Evolutionary conservation across 1,139 yeast species (phyloP), one percentile per base, ranked within the genome.

Genomic region (Meyerozyma guilliermondii): DNA sequence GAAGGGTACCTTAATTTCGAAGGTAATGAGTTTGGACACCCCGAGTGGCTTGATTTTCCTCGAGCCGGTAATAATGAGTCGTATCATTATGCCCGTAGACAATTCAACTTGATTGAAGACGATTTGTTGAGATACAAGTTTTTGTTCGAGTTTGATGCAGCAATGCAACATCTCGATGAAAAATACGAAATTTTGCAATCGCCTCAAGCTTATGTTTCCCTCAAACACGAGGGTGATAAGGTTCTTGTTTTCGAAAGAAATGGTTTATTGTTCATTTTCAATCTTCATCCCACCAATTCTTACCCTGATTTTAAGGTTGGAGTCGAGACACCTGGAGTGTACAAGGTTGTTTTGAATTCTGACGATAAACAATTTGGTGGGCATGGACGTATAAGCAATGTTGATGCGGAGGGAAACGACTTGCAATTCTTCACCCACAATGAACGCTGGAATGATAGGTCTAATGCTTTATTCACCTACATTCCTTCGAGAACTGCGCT

Each of bases 11-110:
- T 92, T 56, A 91, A 89, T 59, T 92, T 92, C 58, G 98, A 91
- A 69, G 98, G 98, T 44, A 92, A 92, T 58, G 98, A 92, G 65
- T 92, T 92, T 68, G 98, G 98, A 13, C 98, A 92, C 57, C 98
- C 98, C 3, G 98, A 92, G 62, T 92, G 98, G 98, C 76, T 92
- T 40, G 98, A 92, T 63, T 92, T 92, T 74, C 98, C 98, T 10
- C 80, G 97, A 53, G 84, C 51, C 35, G 97, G 96, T 38, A 92
- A 92, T 62, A 75, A 76, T 31, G 91, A 89, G 62, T 83, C 95
- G 17, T 92, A 87, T 66, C 94, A 87, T 63, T 92, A 92, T 58
- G 96, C 98, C 7, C 80, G 98, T 59, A 80, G 98, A 56, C 98
- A 92, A 64, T 92, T 92, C 74, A 87, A 87, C 55, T 74, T 92